Evolutionary conservation across 352 stramenopile species (phyloP).

Genomic region (Phytophthora tubulina): DNA sequence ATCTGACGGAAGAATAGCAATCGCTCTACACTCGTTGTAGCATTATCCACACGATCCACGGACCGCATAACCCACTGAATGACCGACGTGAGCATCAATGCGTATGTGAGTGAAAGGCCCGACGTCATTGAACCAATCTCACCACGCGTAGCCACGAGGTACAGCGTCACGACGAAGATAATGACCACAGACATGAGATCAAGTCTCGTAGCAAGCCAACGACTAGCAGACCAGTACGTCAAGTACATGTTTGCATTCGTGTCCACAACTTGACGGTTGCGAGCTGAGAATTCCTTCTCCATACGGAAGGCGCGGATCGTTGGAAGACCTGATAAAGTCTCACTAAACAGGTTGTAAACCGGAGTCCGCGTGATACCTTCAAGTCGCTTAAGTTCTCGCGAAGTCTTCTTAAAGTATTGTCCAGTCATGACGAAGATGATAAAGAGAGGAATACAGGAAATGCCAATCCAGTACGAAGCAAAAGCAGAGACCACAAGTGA

Average conservation of each 20-base stretch:
- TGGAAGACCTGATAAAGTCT: constrained; percentile 91
- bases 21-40: constrained; percentile 56
- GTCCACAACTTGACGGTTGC: constrained; percentile 57
- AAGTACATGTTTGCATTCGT: constrained; percentile 59
- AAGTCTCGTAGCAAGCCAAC: constrained; percentile 96
- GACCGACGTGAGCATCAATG: constrained; percentile 61
- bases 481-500: constrained; percentile 52
- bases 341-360: constrained; percentile 92
- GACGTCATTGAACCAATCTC: constrained; percentile 40
- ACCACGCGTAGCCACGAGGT: constrained; percentile 72
- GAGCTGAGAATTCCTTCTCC: constrained; percentile 37
- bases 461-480: constrained; percentile 49
- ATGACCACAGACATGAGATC: constrained; percentile 84
- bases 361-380: constrained; percentile 89
- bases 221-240: constrained; percentile 64
- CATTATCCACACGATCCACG: constrained; percentile 43
- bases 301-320: constrained; percentile 90
- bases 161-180: constrained; percentile 89
- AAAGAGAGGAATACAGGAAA: constrained; percentile 69
- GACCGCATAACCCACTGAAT: constrained; percentile 40
- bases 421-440: constrained; percentile 60
- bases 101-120: constrained; percentile 54
- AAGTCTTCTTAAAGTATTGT: constrained; percentile 89
- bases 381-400: constrained; percentile 92
- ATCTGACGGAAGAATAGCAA: constrained; percentile 47